Percentiles rank a stretch among this genome's conserved stretches.
Evolutionary conservation across 345 rosid genomes (phyloP).

Genomic region (Psidium friedrichsthalianum): DNA sequence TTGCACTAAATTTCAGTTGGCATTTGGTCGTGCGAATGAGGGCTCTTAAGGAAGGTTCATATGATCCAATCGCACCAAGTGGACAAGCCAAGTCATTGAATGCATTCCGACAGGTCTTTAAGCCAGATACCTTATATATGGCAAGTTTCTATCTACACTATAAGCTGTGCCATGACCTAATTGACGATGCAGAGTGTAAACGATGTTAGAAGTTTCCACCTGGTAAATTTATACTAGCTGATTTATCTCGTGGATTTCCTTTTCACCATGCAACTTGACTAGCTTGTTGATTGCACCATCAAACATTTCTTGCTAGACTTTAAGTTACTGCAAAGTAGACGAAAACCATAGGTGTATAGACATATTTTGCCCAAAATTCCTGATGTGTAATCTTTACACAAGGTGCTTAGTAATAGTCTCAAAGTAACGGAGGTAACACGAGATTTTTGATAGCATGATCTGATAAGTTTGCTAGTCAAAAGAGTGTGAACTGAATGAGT

Average conservation of each 20-base stretch:
- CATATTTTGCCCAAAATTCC: background rate
- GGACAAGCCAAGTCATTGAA: constrained; percentile 66
- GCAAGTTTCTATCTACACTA: constrained; percentile 8
- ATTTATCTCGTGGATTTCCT: background rate
- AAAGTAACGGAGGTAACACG: background rate
- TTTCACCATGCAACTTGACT: background rate
- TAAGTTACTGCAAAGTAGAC: background rate
- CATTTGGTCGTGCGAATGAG: constrained; percentile 49
- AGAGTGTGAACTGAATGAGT: background rate
- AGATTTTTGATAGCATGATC: background rate
- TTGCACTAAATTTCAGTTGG: constrained; percentile 34
- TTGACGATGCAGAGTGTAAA: background rate
- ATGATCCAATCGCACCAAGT: constrained; percentile 58
- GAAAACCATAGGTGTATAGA: background rate
- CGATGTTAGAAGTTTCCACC: background rate
- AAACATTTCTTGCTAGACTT: background rate
- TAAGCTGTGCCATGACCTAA: background rate
- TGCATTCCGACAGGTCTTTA: constrained; percentile 48
- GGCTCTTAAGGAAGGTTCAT: constrained; percentile 36
- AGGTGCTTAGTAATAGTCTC: background rate
- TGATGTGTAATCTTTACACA: background rate
- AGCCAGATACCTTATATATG: constrained; percentile 22
- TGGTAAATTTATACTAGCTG: background rate
- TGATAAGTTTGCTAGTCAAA: background rate
- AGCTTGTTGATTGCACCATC: background rate